Percentiles rank a stretch among this genome's conserved stretches.
Conservation (phyloP, 176 grass and related monocot species). For the Triticum monococcum region DNA sequence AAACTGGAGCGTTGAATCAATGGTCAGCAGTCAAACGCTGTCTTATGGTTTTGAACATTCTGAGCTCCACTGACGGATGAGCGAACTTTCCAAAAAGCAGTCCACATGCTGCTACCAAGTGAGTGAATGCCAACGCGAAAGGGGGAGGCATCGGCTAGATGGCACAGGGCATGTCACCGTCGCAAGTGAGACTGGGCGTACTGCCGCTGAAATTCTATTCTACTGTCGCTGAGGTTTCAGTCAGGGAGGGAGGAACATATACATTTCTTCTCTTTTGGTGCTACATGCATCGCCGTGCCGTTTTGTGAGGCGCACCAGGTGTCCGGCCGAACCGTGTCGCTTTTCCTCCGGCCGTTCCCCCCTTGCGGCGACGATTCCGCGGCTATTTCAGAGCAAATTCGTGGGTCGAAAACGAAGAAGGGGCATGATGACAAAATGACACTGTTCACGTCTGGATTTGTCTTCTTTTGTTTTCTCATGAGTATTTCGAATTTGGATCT, state of each 20-base stretch:
- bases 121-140: constrained; percentile 42
- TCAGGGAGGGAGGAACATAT: background rate
- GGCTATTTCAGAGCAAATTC: background rate
- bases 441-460: no score
- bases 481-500: no score
- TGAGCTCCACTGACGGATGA: background rate
- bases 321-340: background rate
- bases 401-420: background rate
- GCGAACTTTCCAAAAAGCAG: constrained; percentile 33
- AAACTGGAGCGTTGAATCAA: constrained; percentile 29
- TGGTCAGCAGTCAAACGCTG: constrained; percentile 37
- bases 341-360: background rate
- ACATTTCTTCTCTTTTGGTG: background rate
- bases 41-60: constrained; percentile 26
- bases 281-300: no score
- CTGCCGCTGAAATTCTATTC: background rate
- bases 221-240: background rate
- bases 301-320: no score
- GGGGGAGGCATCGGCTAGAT: background rate
- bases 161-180: constrained; percentile 5
- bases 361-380: background rate
- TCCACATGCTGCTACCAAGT: background rate
- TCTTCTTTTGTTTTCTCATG: no score
- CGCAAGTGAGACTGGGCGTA: background rate
- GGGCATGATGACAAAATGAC: no score